phyloP scores from a whole-genome alignment of 306 rosid species.

The Castanea sativa region DNA sequence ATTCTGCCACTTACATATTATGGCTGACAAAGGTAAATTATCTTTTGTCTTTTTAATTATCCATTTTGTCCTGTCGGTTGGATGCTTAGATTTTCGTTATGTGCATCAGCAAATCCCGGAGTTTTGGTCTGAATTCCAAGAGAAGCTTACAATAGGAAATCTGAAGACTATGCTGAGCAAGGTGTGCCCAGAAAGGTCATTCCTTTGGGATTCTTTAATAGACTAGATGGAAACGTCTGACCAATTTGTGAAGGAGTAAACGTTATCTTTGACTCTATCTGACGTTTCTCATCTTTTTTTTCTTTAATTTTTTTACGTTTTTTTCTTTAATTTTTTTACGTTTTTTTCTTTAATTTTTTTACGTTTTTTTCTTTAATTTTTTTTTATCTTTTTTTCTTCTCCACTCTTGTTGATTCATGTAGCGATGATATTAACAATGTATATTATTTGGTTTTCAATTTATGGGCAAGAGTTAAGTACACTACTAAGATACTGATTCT shows the following conservation, averaged over 20 bases:
- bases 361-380: no score
- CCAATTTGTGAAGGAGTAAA: neutral
- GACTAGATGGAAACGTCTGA: neutral
- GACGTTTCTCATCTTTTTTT: neutral
- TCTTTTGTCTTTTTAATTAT: neutral
- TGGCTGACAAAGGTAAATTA: slow-evolving; percentile 64
- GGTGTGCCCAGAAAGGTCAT: slow-evolving; percentile 59
- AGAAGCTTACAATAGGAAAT: slow-evolving; percentile 47
- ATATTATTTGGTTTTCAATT: no score
- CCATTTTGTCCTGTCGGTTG: slow-evolving; percentile 4
- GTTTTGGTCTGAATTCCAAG: slow-evolving; percentile 32
- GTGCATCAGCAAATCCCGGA: slow-evolving; percentile 61
- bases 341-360: no score
- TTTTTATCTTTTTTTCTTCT: no score
- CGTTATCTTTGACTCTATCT: neutral
- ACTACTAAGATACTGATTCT: no score
- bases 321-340: no score
- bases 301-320: no score
- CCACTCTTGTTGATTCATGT: no score
- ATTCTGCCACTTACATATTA: slow-evolving; percentile 55
- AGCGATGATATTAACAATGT: no score
- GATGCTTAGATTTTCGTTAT: slow-evolving; percentile 27
- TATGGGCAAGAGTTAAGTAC: no score
- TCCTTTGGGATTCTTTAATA: slow-evolving; percentile 47
- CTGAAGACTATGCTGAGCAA: slow-evolving; percentile 49